These are phyloP conservation scores for Ajuga chamaepitys DNA, from an alignment of 257 asterid genomes.

Conservation along the genomic window DNA sequence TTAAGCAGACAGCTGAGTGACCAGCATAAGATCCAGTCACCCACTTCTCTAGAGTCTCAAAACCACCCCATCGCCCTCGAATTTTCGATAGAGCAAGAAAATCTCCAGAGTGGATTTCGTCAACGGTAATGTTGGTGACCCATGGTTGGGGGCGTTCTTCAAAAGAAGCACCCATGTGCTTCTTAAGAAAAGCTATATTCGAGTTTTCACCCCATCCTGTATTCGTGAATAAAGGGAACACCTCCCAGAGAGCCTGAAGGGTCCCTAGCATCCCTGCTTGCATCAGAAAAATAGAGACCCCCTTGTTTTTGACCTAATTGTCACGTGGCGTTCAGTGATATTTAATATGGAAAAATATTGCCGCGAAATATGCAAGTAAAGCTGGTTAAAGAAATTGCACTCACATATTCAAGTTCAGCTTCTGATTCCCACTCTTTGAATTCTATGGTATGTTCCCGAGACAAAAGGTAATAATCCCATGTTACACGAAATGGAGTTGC, in stretches of 20 bases:
- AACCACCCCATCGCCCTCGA: constrained; percentile 88
- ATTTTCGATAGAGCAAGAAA: constrained; percentile 75
- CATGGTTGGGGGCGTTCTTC: constrained; percentile 83
- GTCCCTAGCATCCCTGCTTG: constrained; percentile 81
- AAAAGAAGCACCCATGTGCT: constrained; percentile 79
- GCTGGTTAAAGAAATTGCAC: constrained; percentile 16
- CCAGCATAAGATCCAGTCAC: constrained; percentile 87
- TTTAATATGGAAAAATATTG: not conserved
- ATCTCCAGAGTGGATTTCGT: constrained; percentile 83
- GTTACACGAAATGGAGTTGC: constrained; percentile 86
- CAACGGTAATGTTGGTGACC: constrained; percentile 52
- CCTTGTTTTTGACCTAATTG: constrained; percentile 53
- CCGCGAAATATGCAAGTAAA: not conserved
- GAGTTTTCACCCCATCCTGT: constrained; percentile 80
- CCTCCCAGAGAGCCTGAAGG: constrained; percentile 76
- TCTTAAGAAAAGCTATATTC: constrained; percentile 65
- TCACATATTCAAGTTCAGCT: constrained; percentile 72
- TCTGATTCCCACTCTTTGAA: constrained; percentile 76
- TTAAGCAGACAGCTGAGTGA: constrained; percentile 75
- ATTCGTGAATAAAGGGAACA: constrained; percentile 67
- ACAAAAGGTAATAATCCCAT: constrained; percentile 73
- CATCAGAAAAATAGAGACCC: constrained; percentile 82
- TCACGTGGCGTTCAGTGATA: not conserved
- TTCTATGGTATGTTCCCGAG: constrained; percentile 76
- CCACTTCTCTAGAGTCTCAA: constrained; percentile 92